phyloP scores from a whole-genome alignment of 2,329 filamentous ascomycete species.

The Eutypa lata region DNA sequence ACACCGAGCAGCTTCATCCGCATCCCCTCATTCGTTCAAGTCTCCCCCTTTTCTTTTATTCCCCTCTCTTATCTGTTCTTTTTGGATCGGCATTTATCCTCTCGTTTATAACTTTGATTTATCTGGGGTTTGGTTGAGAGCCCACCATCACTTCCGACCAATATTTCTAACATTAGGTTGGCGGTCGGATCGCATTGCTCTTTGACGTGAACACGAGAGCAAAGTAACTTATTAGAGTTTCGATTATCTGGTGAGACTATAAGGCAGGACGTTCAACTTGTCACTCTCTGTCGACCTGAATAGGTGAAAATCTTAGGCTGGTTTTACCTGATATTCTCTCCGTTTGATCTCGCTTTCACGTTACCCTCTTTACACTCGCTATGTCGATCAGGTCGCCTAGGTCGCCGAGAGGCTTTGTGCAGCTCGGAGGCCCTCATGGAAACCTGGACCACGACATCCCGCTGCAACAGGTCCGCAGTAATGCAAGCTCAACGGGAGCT shows the following conservation, averaged over 20 bases:
- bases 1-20: background rate
- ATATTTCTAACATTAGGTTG: too few species aligned
- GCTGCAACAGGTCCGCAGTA: constrained; percentile 53
- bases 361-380: background rate
- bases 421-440: background rate
- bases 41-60: background rate
- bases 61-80: background rate
- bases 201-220: too few species aligned
- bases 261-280: too few species aligned
- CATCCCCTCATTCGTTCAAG: background rate
- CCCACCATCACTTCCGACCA: too few species aligned
- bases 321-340: background rate
- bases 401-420: constrained; percentile 17
- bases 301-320: background rate
- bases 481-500: constrained; percentile 51
- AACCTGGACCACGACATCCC: constrained; percentile 44
- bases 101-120: background rate
- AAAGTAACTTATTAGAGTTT: too few species aligned
- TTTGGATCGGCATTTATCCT: background rate
- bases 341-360: background rate
- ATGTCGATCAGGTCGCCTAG: background rate
- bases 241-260: too few species aligned
- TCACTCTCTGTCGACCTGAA: background rate
- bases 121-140: background rate
- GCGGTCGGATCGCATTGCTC: too few species aligned